Evolutionary conservation across 2,329 filamentous ascomycete genomes (phyloP), one percentile per base, ranked within the genome.

Genomic region (Graphilbum fragrans): DNA sequence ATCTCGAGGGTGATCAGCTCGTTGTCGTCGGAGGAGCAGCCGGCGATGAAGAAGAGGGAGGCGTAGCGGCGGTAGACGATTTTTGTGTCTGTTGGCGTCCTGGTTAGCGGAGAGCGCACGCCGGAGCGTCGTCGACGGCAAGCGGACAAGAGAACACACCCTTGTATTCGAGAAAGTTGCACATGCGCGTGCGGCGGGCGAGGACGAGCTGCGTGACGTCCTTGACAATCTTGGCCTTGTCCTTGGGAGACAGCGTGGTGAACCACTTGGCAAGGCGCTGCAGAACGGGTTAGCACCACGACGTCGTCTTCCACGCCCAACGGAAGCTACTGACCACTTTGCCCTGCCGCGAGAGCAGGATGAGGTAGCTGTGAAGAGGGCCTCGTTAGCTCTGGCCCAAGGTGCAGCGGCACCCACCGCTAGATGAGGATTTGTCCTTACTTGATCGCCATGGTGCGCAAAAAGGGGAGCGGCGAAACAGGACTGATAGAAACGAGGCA

Each of bases 171-270:
- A 98, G 77, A 65, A 98, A 98, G 67, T 98, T 98, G 77, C 92
- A 98, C 92, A 98, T 98, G 61, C 92, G 86, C 45, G 92, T 96
- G 57, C 92, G 79, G 53, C 92, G 79, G 48, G 92, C 92, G 52
- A 98, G 80, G 53, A 98, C 92, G 38, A 96, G 83, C 66, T 96
- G 92, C 47, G 92, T 87, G 56, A 98, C 92, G 72, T 98, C 92
- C 66, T 98, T 98, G 74, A 98, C 90, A 60, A 98, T 96, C 74
- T 98, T 98, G 65, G 90, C 92, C 70, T 98, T 98, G 59, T 98
- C 92, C 66, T 83, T 95, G 49, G 92, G 92, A 29, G 90, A 94
- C 48, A 98, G 75, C 16, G 92, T 98, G 42, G 88, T 94, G 67
- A 98, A 98, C 92, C 92, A 98, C 70, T 98, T 98, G 53, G 92